Base-by-base conservation (phyloP, 768 basidiomycete species). In the Fomitopsis pulvina region DNA sequence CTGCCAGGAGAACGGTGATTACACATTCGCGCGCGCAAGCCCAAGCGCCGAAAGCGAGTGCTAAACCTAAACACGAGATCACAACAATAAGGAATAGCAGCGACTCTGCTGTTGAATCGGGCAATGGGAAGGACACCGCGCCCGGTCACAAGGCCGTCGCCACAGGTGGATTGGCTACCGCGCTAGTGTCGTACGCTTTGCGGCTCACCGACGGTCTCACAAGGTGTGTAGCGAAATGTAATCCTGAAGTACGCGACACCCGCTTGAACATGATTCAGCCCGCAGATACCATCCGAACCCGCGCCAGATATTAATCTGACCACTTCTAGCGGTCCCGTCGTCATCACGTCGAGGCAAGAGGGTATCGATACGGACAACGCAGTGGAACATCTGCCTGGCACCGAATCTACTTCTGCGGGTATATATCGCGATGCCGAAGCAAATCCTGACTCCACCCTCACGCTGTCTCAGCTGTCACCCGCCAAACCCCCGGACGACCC, bases 381-480 rank as follows among this genome's bases (percentile, higher is more conserved):
- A 18, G 34, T 5, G 18, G 34, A 5, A 37, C 14, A 14, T 16
- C 7, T 16, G 8, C 7, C 30, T 32, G 30, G 7, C 30, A 37
- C 34, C 14, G 34, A 6, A 37, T 37, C 34, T 39, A 18, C 26
- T 37, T 48, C 47, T 10, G 14, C 39, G 47, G 38, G 25, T 14
- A 22, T 8, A 28, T n/a, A 41, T 32, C 30, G 45, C 34, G 45
- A 47, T 40, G 10, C 26, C 20, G 40, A 39, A 39, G 42, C 47
- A 37, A 12, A 18, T 18, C 5, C 34, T 28, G 41, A 49, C 28
- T 48, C 48, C 22, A 66, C 65, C 27, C 59, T 80, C 34, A 76
- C 74, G 41, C 40, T 78, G 53, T 79, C 78, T 34, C 75, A 80
- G 57, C 65, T 79, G 56, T 80, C 79, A 5, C 77, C 77, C 52